Percentiles rank a stretch among this genome's conserved stretches.
Conservation (phyloP, 108 stramenopile genomes). For the Conticribra weissflogii region DNA sequence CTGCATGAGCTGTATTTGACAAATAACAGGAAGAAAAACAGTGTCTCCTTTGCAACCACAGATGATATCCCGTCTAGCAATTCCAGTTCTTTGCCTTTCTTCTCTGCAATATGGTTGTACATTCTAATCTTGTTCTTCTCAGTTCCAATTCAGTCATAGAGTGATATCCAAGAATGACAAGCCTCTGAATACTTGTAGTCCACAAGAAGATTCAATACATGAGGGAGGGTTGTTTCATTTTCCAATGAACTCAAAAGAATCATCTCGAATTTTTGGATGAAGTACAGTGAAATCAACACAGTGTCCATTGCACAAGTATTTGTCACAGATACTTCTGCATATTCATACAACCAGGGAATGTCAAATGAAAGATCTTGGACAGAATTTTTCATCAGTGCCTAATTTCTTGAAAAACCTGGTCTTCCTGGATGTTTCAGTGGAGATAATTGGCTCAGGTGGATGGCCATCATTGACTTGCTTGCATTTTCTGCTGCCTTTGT, state of each 20-base stretch:
- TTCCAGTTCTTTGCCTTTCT: no score
- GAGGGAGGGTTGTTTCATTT: background rate
- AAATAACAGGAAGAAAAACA: no score
- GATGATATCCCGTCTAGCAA: no score
- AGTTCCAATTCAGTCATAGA: background rate
- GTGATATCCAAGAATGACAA: background rate
- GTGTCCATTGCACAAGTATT: slow-evolving; percentile 1
- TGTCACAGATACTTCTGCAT: background rate
- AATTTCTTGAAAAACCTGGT: background rate
- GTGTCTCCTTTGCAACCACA: no score
- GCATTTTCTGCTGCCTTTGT: background rate
- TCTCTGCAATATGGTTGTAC: no score
- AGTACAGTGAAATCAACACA: background rate
- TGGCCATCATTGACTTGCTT: background rate
- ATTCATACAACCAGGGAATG: background rate
- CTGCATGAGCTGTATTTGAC: no score
- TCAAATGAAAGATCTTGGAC: background rate
- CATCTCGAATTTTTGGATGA: background rate
- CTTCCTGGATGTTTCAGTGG: background rate
- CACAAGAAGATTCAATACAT: background rate
- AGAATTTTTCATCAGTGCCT: background rate
- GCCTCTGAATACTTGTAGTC: background rate
- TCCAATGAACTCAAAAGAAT: background rate
- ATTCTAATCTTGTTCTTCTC: background rate
- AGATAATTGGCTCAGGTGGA: background rate